phyloP scores from a whole-genome alignment of 2,329 filamentous ascomycete species.

The Talaromyces albobiverticillius region DNA sequence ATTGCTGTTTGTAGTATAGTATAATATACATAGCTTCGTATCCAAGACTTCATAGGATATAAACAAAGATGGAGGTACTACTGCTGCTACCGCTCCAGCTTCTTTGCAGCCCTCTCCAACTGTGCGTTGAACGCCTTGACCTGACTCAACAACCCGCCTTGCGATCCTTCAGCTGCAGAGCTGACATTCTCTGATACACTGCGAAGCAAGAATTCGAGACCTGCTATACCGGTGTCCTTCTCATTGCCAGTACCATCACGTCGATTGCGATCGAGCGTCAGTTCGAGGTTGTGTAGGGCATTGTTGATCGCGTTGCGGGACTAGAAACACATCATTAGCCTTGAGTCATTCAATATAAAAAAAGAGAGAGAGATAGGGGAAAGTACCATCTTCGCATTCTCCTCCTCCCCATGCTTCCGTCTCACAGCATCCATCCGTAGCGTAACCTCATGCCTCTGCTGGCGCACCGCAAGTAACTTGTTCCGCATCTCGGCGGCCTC shows the following conservation, averaged over 20 bases:
- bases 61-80: background rate
- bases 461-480: constrained; percentile 48
- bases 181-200: constrained; percentile 41
- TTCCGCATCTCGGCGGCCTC: constrained; percentile 46
- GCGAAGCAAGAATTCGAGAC: constrained; percentile 43
- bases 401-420: constrained; percentile 38
- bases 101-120: constrained; percentile 33
- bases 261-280: constrained; percentile 38
- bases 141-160: constrained; percentile 41
- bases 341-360: background rate
- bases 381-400: constrained; percentile 34
- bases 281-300: constrained; percentile 40
- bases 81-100: constrained; percentile 9
- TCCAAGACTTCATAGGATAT: no score
- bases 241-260: constrained; percentile 20
- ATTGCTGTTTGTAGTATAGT: no score
- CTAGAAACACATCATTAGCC: constrained; percentile 19
- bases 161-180: constrained; percentile 32
- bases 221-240: constrained; percentile 25
- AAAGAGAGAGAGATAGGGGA: background rate
- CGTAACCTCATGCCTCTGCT: constrained; percentile 48
- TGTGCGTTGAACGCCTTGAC: constrained; percentile 43
- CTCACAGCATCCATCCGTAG: constrained; percentile 50
- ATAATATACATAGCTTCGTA: no score
- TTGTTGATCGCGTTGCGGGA: constrained; percentile 41